Percentiles rank a stretch among this genome's conserved stretches.
These are phyloP conservation scores for Sungouiella thailandica DNA, from an alignment of 805 yeast species.

Conservation along the genomic window DNA sequence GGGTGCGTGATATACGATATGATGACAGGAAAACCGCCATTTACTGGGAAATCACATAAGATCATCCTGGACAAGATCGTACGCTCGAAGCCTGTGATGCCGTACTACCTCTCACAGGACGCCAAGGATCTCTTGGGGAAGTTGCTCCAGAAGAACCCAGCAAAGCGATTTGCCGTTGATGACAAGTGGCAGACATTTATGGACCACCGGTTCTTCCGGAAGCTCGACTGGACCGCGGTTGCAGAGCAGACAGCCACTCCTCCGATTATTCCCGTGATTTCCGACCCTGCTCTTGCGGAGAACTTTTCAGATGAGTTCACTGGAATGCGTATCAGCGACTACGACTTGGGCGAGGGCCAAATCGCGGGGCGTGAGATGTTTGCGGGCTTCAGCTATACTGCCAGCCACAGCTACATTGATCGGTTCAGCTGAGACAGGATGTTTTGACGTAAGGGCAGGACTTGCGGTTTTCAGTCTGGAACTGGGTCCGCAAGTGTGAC, in stretches of 20 bases:
- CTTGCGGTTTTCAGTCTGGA: no score
- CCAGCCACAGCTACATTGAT: conserved; percentile 34
- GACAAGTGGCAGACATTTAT: conserved; percentile 27
- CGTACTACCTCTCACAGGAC: conserved; percentile 37
- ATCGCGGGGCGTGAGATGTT: conserved; percentile 15
- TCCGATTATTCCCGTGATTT: conserved; percentile 40
- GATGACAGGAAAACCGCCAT: conserved; percentile 42
- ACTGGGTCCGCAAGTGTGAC: no score
- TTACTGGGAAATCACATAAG: conserved; percentile 38
- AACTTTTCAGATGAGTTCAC: conserved; percentile 42
- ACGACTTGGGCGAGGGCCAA: conserved; percentile 12
- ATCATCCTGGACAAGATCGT: conserved; percentile 36
- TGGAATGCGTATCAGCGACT: conserved; percentile 23
- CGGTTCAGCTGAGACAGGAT: conserved; percentile 11
- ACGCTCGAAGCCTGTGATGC: conserved; percentile 31
- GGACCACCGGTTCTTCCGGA: conserved; percentile 36
- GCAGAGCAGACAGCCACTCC: conserved; percentile 25
- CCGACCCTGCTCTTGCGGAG: conserved; percentile 42
- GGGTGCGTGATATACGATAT: conserved; percentile 42
- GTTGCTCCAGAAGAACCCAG: conserved; percentile 32
- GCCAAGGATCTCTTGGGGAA: conserved; percentile 39
- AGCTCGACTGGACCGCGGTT: conserved; percentile 33
- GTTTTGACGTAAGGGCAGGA: no score
- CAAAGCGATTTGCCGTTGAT: conserved; percentile 35
- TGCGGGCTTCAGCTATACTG: conserved; percentile 43